Evolutionary conservation across 495 filamentous ascomycete species (phyloP), one percentile per base, ranked within the genome.

Genomic region (Penicillium waksmanii): DNA sequence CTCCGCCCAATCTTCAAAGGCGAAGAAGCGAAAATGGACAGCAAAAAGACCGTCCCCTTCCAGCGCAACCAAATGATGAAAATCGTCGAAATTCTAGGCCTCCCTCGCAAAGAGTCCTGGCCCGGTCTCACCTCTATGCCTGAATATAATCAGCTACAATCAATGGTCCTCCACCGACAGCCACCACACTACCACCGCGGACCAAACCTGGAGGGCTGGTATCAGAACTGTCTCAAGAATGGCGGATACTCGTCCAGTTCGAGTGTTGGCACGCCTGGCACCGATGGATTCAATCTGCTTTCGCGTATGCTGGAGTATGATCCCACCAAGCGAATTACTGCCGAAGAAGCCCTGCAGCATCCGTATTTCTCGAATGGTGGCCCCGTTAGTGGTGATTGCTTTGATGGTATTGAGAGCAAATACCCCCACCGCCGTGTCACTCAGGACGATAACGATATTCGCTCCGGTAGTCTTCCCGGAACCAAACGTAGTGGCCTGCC

Each of bases 1-100:
- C 79, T 98, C 7, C 86, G 94, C 2, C 95, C 95, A 2, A 98
- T 98, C 50, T 98, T 98, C 80, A 98, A 98, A 66, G 95, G 95
- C 5, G 95, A 98, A 67, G 95, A 98, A 75, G 95, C 94, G 5
- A 98, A 98, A 74, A 97, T 97, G 92, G 96, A 98, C 72, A 88
- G 82, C 72, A 98, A 98, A 72, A 97, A 96, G 74, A 93, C 90
- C 4, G 93, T 98, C 0, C 95, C 95, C 0, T 98, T 98, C 68
- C 95, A 98, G 73, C 86, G 93, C 23, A 97, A 98, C 67, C 95
- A 98, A 76, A 96, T 98, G 92, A 91, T 92, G 69, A 97, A 97
- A 72, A 98, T 98, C 55, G 91, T 96, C 25, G 96, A 98, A 65
- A 90, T 98, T 56, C 87, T 98, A 73, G 95, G 95, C 42, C 73